Evolutionary conservation across 169 alveolate genomes (phyloP).

Genomic region (Cryptosporidium muris): DNA sequence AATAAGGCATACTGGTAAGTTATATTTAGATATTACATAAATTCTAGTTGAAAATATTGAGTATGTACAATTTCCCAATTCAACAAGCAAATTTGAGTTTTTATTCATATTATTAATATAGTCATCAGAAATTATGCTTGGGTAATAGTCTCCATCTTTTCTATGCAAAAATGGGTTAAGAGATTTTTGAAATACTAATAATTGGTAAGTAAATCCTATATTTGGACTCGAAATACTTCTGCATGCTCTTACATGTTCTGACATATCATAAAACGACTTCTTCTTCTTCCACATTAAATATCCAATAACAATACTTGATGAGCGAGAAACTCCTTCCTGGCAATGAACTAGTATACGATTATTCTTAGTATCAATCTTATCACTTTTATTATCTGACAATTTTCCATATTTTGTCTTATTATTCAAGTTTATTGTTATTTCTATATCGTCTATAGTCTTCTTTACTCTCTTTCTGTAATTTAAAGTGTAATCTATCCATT

Average conservation of each 20-base stretch:
- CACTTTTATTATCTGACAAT: neutral
- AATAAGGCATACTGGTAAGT: constrained; percentile 20
- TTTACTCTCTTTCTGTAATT: neutral
- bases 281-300: constrained; percentile 75
- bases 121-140: too few species aligned
- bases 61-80: constrained; percentile 10
- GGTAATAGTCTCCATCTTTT: neutral
- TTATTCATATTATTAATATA: neutral
- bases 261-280: constrained; percentile 72
- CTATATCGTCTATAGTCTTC: too few species aligned
- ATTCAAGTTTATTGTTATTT: too few species aligned
- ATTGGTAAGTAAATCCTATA: constrained; percentile 73
- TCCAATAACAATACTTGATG: constrained; percentile 75
- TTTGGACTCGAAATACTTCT: constrained; percentile 76
- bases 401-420: too few species aligned
- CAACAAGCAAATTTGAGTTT: neutral
- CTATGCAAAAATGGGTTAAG: neutral
- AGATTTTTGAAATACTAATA: constrained; percentile 53
- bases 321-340: constrained; percentile 75
- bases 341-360: constrained; percentile 75
- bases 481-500: constrained; percentile 53
- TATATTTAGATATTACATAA: constrained; percentile 10
- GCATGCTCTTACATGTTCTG: constrained; percentile 74
- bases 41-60: constrained; percentile 13
- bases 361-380: constrained; percentile 5